phyloP scores from a whole-genome alignment of 768 basidiomycete species.

The Gautieria morchelliformis region DNA sequence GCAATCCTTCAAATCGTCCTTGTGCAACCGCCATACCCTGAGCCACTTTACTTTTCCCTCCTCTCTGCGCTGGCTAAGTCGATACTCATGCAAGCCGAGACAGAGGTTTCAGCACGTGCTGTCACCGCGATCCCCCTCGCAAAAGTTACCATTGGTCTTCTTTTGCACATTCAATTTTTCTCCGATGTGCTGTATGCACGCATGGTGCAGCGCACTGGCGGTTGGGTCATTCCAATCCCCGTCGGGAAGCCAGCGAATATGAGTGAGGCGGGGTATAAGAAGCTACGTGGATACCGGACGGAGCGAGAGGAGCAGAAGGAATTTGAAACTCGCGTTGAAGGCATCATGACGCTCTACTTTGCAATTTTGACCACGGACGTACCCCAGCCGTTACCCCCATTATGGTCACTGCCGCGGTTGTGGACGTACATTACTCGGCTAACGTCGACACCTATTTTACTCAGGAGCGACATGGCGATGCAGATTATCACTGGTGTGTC shows the following conservation, averaged over 20 bases:
- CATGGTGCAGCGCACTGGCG: conserved; percentile 78
- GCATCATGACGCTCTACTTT: conserved; percentile 84
- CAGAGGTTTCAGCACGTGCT: conserved; percentile 84
- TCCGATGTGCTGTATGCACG: conserved; percentile 73
- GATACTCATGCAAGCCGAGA: conserved; percentile 86
- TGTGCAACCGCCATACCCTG: conserved; percentile 20
- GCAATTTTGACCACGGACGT: conserved; percentile 41
- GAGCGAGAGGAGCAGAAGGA: conserved; percentile 40
- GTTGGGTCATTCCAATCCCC: conserved; percentile 71
- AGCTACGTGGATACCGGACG: conserved; percentile 50
- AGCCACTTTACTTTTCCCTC: conserved; percentile 57
- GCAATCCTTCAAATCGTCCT: conserved; percentile 26
- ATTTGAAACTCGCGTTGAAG: conserved; percentile 58
- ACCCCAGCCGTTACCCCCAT: conserved; percentile 32
- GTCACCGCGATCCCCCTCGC: conserved; percentile 79
- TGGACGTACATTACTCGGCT: conserved; percentile 72
- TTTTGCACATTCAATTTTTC: conserved; percentile 51
- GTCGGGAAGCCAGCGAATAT: conserved; percentile 41
- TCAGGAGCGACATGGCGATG: conserved; percentile 51
- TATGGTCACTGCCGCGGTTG: conserved; percentile 53
- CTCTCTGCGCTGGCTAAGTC: conserved; percentile 85
- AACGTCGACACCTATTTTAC: conserved; percentile 37
- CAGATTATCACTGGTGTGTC: conserved; percentile 59
- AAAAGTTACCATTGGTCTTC: conserved; percentile 60
- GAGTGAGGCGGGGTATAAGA: conserved; percentile 29